Evolutionary conservation across 1,139 yeast species (phyloP).

Genomic region (Taiozyma sp.): DNA sequence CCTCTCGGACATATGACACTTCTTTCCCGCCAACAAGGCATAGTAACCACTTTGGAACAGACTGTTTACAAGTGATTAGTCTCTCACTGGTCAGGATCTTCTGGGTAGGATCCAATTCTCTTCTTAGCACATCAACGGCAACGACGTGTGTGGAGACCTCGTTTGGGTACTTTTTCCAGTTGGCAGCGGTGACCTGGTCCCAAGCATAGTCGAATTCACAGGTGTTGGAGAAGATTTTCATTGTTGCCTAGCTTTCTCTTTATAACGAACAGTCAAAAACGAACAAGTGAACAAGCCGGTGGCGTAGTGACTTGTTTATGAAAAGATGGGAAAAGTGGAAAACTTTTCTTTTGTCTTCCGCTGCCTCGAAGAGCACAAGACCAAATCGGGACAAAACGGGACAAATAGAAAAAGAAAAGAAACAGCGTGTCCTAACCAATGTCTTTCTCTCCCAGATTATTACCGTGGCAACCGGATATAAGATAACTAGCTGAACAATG

Average conservation of each 20-base stretch:
- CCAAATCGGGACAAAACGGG: too few species aligned
- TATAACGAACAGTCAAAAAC: too few species aligned
- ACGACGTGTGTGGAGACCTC: conserved; percentile 91
- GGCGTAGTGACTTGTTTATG: not conserved
- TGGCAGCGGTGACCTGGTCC: conserved; percentile 95
- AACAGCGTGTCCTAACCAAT: too few species aligned
- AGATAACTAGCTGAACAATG: not conserved
- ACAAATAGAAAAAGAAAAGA: too few species aligned
- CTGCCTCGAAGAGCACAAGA: too few species aligned
- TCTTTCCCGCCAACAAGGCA: conserved; percentile 68
- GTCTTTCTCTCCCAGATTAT: too few species aligned
- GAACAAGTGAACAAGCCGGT: not conserved
- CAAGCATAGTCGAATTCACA: conserved; percentile 78
- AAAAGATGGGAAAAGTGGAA: not conserved
- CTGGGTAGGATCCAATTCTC: conserved; percentile 55
- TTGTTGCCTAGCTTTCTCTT: conserved; percentile 21
- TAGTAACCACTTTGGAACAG: conserved; percentile 79
- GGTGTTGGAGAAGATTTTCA: conserved; percentile 72
- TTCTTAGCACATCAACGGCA: conserved; percentile 79
- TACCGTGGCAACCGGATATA: not conserved
- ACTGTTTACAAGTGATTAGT: conserved; percentile 82
- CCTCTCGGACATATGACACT: conserved; percentile 79
- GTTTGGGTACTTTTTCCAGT: conserved; percentile 96
- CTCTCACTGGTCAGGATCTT: conserved; percentile 74
- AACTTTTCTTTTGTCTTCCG: not conserved